These are phyloP conservation scores for Cephaloascus albidus DNA, from an alignment of 805 yeast species.

Conservation along the genomic window DNA sequence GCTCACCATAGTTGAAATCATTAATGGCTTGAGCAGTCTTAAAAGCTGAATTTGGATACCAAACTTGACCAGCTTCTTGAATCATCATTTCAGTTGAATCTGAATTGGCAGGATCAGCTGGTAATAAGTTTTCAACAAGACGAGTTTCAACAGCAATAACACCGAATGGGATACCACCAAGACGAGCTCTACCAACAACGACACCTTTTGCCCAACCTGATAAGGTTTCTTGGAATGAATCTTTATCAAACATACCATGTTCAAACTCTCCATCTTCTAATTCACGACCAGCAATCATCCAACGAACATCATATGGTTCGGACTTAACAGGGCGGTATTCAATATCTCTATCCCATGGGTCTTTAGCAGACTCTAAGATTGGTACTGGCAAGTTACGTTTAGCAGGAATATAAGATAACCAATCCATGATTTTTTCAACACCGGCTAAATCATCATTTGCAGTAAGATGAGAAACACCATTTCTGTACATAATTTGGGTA, in stretches of 20 bases:
- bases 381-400: constrained; percentile 88
- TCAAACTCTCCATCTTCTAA: constrained; percentile 64
- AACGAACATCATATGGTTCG: constrained; percentile 83
- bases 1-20: constrained; percentile 97
- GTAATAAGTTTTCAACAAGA: constrained; percentile 78
- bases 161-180: constrained; percentile 99
- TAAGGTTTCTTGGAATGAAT: constrained; percentile 90
- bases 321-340: constrained; percentile 66
- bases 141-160: constrained; percentile 94
- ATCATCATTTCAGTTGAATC: constrained; percentile 79
- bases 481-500: constrained; percentile 95
- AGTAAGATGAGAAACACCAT: constrained; percentile 97
- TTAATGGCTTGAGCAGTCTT: constrained; percentile 98
- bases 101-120: constrained; percentile 99
- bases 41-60: constrained; percentile 99
- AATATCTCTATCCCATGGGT: constrained; percentile 90
- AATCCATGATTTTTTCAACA: constrained; percentile 85
- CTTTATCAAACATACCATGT: constrained; percentile 84
- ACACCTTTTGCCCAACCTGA: constrained; percentile 99
- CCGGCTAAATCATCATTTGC: constrained; percentile 97
- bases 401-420: constrained; percentile 95
- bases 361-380: constrained; percentile 61
- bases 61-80: constrained; percentile 98
- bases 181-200: constrained; percentile 96
- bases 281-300: constrained; percentile 84